Base-by-base conservation (phyloP, 805 yeast species). In the Yarrowia sp. region DNA sequence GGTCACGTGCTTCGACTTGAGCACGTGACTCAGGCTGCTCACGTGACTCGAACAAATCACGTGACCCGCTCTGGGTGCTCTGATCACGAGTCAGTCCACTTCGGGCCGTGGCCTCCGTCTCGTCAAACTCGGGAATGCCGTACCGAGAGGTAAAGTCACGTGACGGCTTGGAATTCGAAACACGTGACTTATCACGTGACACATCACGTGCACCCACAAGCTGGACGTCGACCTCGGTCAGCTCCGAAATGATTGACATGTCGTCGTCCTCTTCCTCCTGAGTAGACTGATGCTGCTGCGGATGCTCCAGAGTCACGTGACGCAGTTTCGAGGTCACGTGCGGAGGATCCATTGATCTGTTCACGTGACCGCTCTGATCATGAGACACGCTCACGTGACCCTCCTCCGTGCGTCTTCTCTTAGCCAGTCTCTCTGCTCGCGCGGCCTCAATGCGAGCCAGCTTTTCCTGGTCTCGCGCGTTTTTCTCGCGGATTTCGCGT, bases 41-140 rank as follows among this genome's bases (percentile, higher is more conserved):
- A 42, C 49, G 51, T 44, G 51, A 42, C 16, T 44, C 16, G 18
- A 18, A 3, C 12, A 4, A 8, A 9, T 19, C 42, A 27, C 10
- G 29, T 27, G 29, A 27, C 29, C 29, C 10, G 29, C 12, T 27
- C n/a, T n/a, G n/a, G 8, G 29, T 25, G 2, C 6, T 12, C 8
- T 9, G 29, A 9, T 24, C 27, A 24, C 14, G 22, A 10, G 24
- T 10, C 41, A 9, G 24, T 36, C 27, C 9, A n/a, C 6, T 27
- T 32, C 2, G n/a, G 8, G 7, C 22, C 2, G 12, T 5, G 2
- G 18, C 29, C 29, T 22, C 44, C 2, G 51, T 29, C 35, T 12
- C 51, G 35, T 44, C 51, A 29, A 29, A 44, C 36, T 44, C 51
- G 25, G 51, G 51, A 29, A 44, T 29, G 18, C 51, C 51, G 25